phyloP scores from a whole-genome alignment of 2,329 filamentous ascomycete species.

The Aplosporella prunicola region DNA sequence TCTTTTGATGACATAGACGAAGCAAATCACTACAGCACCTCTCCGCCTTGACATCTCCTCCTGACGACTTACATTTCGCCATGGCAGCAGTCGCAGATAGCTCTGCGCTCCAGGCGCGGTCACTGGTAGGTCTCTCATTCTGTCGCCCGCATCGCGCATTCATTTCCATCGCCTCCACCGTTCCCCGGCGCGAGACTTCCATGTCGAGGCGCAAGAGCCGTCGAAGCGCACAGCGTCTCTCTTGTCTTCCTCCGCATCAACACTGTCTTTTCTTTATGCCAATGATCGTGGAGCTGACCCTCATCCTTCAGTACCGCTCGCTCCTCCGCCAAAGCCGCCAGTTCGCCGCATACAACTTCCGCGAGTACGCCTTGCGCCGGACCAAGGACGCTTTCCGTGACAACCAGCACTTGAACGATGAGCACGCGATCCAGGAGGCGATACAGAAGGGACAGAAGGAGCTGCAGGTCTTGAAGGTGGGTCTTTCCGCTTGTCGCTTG shows the following conservation, averaged over 20 bases:
- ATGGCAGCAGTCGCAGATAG: conserved; percentile 23
- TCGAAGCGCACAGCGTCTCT: neutral
- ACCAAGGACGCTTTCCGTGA: conserved; percentile 87
- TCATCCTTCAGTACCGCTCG: conserved; percentile 65
- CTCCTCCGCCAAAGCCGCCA: conserved; percentile 76
- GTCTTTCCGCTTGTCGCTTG: neutral
- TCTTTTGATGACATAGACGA: neutral
- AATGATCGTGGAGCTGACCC: too few species aligned
- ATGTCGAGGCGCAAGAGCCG: neutral
- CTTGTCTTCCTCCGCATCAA: too few species aligned
- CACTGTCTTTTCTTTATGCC: too few species aligned
- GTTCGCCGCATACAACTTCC: conserved; percentile 94
- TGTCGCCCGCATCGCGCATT: neutral
- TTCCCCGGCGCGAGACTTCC: too few species aligned
- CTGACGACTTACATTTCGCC: neutral
- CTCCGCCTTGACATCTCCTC: neutral
- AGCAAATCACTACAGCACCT: neutral
- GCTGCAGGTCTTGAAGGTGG: conserved; percentile 85
- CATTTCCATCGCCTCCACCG: conserved; percentile 2
- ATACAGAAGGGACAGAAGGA: conserved; percentile 82
- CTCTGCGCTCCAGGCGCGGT: conserved; percentile 31
- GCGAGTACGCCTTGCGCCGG: conserved; percentile 87
- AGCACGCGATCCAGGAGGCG: conserved; percentile 72
- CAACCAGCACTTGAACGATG: conserved; percentile 62
- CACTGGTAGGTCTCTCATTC: conserved; percentile 25